Evolutionary conservation across 371 early-diverging fungal genomes (phyloP).

Genomic region (Rhizopus arrhizus): DNA sequence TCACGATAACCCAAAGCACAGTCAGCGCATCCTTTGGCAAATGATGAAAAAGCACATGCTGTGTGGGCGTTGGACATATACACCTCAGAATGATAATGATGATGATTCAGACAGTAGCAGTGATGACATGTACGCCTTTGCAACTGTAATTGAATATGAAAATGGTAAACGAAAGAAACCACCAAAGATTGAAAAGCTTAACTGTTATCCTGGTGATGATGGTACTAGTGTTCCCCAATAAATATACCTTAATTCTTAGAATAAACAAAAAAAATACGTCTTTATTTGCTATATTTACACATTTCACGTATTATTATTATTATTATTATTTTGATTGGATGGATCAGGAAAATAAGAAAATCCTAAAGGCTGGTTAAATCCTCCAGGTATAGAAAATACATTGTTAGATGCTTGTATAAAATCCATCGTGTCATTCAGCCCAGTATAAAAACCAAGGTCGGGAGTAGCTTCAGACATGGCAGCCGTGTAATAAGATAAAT

Average conservation of each 20-base stretch:
- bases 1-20: slow-evolving; percentile 3
- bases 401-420: neutral
- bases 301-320: neutral
- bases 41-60: slow-evolving; percentile 25
- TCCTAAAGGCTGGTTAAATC: slow-evolving; percentile 20
- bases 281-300: neutral
- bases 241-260: neutral
- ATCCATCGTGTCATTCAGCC: neutral
- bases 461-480: slow-evolving; percentile 2
- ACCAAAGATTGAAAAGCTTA: slow-evolving; percentile 17
- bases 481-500: slow-evolving; percentile 8
- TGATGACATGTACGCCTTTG: slow-evolving; percentile 13
- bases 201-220: slow-evolving; percentile 25
- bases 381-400: slow-evolving; percentile 19
- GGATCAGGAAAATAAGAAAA: slow-evolving; percentile 12
- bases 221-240: neutral
- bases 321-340: neutral
- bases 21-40: slow-evolving; percentile 24
- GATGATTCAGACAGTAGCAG: slow-evolving; percentile 11
- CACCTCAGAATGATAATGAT: slow-evolving; percentile 6
- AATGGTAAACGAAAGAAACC: slow-evolving; percentile 14
- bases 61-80: slow-evolving; percentile 11
- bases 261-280: neutral
- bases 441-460: neutral
- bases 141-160: slow-evolving; percentile 23